Evolutionary conservation across 192 early-diverging fungal species (phyloP), one percentile per base, ranked within the genome.

Genomic region (Helicostylum pulchrum): DNA sequence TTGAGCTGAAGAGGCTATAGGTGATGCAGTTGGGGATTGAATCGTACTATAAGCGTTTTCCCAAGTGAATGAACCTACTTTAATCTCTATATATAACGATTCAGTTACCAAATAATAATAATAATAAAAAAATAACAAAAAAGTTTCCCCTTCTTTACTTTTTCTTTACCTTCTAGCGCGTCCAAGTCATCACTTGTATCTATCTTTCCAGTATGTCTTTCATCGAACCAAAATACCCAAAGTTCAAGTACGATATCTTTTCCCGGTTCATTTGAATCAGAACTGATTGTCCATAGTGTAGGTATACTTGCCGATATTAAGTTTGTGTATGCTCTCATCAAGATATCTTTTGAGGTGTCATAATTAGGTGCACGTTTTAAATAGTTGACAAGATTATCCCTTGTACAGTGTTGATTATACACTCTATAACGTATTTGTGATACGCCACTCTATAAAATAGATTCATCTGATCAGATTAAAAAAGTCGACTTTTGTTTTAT

Each of bases 151-250:
- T 32, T 50, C 6, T 17, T 54, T 54, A 34, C 1, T 32, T n/a
- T 7, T 14, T 21, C 2, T n/a, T 52, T 73, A 73, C 71, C 71
- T 59, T 73, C 71, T 4, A 73, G 51, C 12, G 32, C 31, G 4
- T 62, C 48, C 31, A 73, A 43, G 19, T 36, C 48, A 12, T 31
- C 12, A 45, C 63, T 67, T 8, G 52, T 31, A 48, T 73, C 71
- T 21, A 73, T 67, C 5, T 50, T 58, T 0, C 71, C 71, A 7
- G 71, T 73, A 15, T 73, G 71, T 46, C 58, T 61, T 30, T 73
- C 71, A 32, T 73, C 71, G 50, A 73, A 67, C 71, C 71, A 73
- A 53, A 73, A 73, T n/a, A 73, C 71, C 71, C 71, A 73, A 8
- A 73, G 32, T 21, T 73, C 71, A 8, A 67, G 48, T 8, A 17